Base-by-base conservation (phyloP, 1,139 yeast species). In the Candida dubliniensis region DNA sequence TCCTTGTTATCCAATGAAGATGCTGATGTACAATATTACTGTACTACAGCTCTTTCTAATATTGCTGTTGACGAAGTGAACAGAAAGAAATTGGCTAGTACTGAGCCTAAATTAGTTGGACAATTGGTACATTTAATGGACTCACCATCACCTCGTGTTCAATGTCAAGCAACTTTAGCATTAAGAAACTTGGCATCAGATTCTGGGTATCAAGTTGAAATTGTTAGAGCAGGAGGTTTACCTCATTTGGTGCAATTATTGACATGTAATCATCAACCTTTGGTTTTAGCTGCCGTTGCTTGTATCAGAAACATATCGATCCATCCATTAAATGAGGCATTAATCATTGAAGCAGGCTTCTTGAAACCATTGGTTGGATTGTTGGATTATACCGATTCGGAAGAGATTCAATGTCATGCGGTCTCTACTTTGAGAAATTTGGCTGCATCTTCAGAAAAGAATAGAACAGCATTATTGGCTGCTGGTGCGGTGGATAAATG, bases 111-210 rank as follows among this genome's bases (percentile, higher is more conserved):
- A 57, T 76, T 93, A 51, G 97, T 93, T 6, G 74, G 85, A 49
- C 95, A 90, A 63, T 77, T 93, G 54, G 97, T 95, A 33, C 81
- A 80, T 52, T 76, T 93, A 52, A 93, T 95, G 99, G 95, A 89
- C 61, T 87, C 96, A 3, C 84, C 85, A 18, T 82, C 93, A 31
- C 95, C 97, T 30, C 78, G 98, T 56, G 97, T 93, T 30, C 98
- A 93, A 67, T 93, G 99, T 66, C 99, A 93, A 69, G 98, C 99
- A 0, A 95, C 99, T 5, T 75, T 93, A 50, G 99, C 98, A 1
- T 76, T 93, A 57, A 81, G 99, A 69, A 93, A 93, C 61, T 78
- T 93, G 60, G 99, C 99, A 1, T 87, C 96, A 2, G 99, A 93
- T 66, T 89, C 91, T 13, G 77, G 81, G 36, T 93, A 93, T 67